Base-by-base conservation (phyloP, 352 stramenopile genomes). In the Globisporangium viniferum region DNA sequence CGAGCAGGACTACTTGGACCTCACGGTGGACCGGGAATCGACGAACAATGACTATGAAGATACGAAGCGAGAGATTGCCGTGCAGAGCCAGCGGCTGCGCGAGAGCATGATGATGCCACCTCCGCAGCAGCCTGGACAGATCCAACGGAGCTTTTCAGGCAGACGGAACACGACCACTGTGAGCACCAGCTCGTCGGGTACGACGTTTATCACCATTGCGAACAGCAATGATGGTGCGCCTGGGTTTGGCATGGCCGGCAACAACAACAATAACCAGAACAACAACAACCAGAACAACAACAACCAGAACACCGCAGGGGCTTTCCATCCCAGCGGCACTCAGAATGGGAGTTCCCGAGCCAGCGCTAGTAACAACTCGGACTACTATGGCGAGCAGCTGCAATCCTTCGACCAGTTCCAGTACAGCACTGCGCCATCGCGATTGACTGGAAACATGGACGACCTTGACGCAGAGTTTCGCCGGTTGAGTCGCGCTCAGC, bases 1-100 rank as follows among this genome's bases (percentile, higher is more conserved):
- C 1, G 85, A 92, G 65, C 81, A 85, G 51, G 77, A 85, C 61
- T 95, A 93, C 70, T 59, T 89, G 15, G 82, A 90, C 49, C 72
- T 89, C 10, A 81, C 68, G 41, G 80, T 78, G 24, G 77, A 92
- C 56, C 75, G 84, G 55, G 81, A 91, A 55, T 74, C 84, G n/a
- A 77, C 82, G 53, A 79, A 79, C 57, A 85, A 91, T 58, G 79
- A 82, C 55, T 86, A 89, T 46, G 84, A 92, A 59, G 72, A 88
- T 44, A 76, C 86, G 62, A 93, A 93, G 77, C 74, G 86, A 7
- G 83, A 91, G 18, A 89, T 92, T 59, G 80, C 86, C 60, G 74
- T 88, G 66, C 84, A 95, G 74, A 93, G 82, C 57, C 82, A 92
- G 56, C 73, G 87, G 33, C 68, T 93, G 66, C 87, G 87, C 39